phyloP scores from a whole-genome alignment of 331 rosid species.

The Quercus lobata region DNA sequence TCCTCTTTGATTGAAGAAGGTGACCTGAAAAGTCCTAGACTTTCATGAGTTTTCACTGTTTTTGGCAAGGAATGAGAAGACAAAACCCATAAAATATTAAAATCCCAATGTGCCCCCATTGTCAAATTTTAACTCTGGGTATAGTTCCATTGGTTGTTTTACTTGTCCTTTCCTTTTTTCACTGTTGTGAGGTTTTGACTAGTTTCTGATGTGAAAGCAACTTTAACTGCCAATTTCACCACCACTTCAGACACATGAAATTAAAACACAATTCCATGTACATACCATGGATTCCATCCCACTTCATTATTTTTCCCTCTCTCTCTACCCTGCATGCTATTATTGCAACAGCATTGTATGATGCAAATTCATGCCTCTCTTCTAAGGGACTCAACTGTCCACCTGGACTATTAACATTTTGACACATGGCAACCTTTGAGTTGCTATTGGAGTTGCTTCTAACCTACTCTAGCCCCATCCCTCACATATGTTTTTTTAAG shows the following conservation, averaged over 20 bases:
- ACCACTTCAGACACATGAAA: background rate
- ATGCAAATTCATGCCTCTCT: constrained; percentile 26
- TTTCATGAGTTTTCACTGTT: constrained; percentile 84
- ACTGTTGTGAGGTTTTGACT: constrained; percentile 54
- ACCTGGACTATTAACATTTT: constrained; percentile 4
- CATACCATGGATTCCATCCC: background rate
- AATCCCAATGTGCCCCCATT: constrained; percentile 44
- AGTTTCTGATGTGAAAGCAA: constrained; percentile 31
- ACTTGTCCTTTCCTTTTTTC: constrained; percentile 28
- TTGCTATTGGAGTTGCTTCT: constrained; percentile 26
- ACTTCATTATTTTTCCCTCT: background rate
- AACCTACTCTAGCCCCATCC: constrained; percentile 31
- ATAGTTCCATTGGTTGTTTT: background rate
- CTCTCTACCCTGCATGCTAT: constrained; percentile 21
- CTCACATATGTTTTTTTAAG: background rate
- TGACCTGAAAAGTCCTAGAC: constrained; percentile 70
- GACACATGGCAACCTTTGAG: constrained; percentile 26
- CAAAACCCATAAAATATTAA: constrained; percentile 34
- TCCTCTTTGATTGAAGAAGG: constrained; percentile 65
- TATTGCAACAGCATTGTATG: constrained; percentile 19
- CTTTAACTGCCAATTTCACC: constrained; percentile 50
- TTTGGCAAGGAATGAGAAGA: constrained; percentile 46
- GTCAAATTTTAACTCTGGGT: constrained; percentile 22
- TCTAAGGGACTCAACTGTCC: constrained; percentile 33
- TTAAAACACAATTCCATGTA: background rate